A percentile compares a stretch with the other conserved stretches of the same genome.
phyloP scores from a whole-genome alignment of 2,329 filamentous ascomycete genomes.

The Fonsecaea monophora region DNA sequence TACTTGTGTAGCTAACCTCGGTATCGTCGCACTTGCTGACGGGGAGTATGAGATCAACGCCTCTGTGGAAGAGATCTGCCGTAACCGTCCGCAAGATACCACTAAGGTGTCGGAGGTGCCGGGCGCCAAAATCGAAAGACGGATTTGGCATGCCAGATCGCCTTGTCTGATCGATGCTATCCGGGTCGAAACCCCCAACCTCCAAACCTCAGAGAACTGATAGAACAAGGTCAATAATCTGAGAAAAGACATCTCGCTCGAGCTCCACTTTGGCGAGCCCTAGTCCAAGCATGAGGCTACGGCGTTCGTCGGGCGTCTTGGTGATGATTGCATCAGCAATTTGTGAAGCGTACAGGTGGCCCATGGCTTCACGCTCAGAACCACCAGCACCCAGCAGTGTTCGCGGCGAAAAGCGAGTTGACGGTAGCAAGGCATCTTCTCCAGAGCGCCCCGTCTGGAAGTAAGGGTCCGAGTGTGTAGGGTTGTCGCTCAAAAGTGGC shows the following conservation, averaged over 20 bases:
- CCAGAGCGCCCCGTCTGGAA: constrained; percentile 51
- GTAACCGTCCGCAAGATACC: constrained; percentile 28
- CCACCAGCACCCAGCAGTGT: constrained; percentile 85
- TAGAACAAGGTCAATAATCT: constrained; percentile 39
- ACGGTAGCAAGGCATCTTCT: constrained; percentile 71
- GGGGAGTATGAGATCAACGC: constrained; percentile 84
- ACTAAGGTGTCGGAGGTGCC: constrained; percentile 38
- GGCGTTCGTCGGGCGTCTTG: constrained; percentile 68
- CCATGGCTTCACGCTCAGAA: constrained; percentile 78
- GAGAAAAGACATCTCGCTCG: constrained; percentile 38
- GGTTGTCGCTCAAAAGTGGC: constrained; percentile 73
- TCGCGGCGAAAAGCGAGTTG: constrained; percentile 81
- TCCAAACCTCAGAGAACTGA: constrained; percentile 34
- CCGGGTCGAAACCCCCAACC: constrained; percentile 7
- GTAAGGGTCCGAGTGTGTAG: constrained; percentile 50
- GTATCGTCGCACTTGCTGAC: constrained; percentile 75
- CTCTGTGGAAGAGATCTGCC: constrained; percentile 76
- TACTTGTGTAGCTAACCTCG: constrained; percentile 68
- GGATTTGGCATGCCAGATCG: constrained; percentile 45
- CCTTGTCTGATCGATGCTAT: constrained; percentile 44
- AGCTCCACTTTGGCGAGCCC: constrained; percentile 43
- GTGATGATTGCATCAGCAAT: constrained; percentile 80
- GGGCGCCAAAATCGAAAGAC: constrained; percentile 35
- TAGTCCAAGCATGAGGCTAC: constrained; percentile 61
- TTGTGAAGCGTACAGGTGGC: constrained; percentile 87